These are phyloP conservation scores for Diplodia seriata DNA, from an alignment of 2,329 filamentous ascomycete genomes.

Conservation along the genomic window DNA sequence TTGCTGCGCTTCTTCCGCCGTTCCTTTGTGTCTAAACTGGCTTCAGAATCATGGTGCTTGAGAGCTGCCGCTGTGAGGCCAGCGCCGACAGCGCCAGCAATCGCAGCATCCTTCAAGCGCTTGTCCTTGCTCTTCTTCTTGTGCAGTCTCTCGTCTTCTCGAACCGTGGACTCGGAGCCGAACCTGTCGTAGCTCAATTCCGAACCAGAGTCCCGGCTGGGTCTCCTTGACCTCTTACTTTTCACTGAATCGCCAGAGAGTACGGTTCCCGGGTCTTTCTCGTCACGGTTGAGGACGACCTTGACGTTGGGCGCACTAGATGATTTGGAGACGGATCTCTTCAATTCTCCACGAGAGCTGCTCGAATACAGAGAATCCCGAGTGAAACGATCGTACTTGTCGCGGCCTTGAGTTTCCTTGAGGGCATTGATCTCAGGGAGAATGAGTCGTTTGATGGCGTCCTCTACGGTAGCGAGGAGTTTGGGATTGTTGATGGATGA, in stretches of 20 bases:
- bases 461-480: constrained; percentile 87
- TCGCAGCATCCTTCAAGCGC: constrained; percentile 60
- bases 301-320: constrained; percentile 68
- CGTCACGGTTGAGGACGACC: constrained; percentile 65
- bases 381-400: constrained; percentile 70
- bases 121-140: constrained; percentile 62
- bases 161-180: constrained; percentile 40
- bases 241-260: constrained; percentile 62
- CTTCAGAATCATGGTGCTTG: constrained; percentile 69
- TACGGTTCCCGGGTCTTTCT: constrained; percentile 64
- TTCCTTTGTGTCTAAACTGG: constrained; percentile 58
- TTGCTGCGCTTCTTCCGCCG: constrained; percentile 56
- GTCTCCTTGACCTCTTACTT: constrained; percentile 61
- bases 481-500: constrained; percentile 93
- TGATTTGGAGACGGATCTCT: constrained; percentile 65
- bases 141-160: constrained; percentile 58
- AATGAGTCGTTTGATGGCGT: constrained; percentile 87
- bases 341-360: constrained; percentile 54
- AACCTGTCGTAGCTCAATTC: constrained; percentile 47
- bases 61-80: constrained; percentile 68
- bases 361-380: constrained; percentile 66
- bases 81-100: constrained; percentile 60
- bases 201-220: constrained; percentile 59
- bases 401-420: constrained; percentile 80
- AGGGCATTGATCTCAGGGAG: constrained; percentile 89